Base-by-base conservation (phyloP, 2,329 filamentous ascomycete species). In the Fusarium robinianum region DNA sequence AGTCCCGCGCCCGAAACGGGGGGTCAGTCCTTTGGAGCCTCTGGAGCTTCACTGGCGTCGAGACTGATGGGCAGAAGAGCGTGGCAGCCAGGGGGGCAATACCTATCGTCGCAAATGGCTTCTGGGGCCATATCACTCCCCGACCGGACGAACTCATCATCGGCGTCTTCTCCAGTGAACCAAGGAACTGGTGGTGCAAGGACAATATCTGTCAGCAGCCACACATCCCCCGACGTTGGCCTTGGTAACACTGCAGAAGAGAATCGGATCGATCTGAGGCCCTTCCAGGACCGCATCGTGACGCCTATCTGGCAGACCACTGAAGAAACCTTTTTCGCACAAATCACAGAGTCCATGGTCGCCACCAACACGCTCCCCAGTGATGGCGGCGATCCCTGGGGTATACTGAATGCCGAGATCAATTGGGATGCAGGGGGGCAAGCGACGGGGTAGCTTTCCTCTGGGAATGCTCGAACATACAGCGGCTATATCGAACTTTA, bases 211-310 rank as follows among this genome's bases (percentile, higher is more conserved):
- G 53, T 48, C 10, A 66, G 65, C 47, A 65, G 58, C 21, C 58
- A 67, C 23, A 62, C 64, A 8, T 67, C 66, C 5, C 62, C 64
- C 1, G 49, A 58, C 18, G 38, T 53, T 16, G 66, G 60, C 6
- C 61, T 67, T n/a, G 66, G 66, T n/a, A 69, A 66, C 50, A 67
- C 62, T 9, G 53, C 53, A 5, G 67, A 69, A 39, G 67, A 70
- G 41, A 69, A 69, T 24, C 55, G 63, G 12, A 51, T 69, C 15
- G 65, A 69, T 23, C 38, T 68, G 18, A 55, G 66, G 17, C 47
- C 59, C 5, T 63, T 69, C 8, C 66, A 68, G 39, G 66, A 61
- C 5, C 64, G 65, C 5, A 55, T 64, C 5, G 31, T 54, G 10
- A 59, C 58, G 11, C 63, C 65, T 1, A 37, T 64, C 16, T 70